Base-by-base conservation (phyloP, 257 asterid species). In the Eustoma russellianum region DNA sequence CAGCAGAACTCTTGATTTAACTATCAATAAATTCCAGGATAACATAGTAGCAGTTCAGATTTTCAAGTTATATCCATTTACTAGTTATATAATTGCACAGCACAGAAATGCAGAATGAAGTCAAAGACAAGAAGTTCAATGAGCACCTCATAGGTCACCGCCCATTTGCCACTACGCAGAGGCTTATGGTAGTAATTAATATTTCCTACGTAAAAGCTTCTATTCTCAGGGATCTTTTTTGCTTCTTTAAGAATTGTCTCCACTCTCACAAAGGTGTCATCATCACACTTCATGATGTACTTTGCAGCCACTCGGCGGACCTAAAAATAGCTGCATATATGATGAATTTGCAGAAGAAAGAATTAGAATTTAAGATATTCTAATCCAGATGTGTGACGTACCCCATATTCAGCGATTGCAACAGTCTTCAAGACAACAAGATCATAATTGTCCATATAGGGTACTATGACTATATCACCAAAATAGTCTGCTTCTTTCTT, bases 391-490 rank as follows among this genome's bases (percentile, higher is more conserved):
- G 3, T 5, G 30, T 24, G 44, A 57, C 93, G 67, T 73, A 91
- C 98, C 82, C 95, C 98, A 54, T 79, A 91, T 52, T 91, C 98
- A 50, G 91, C 87, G 49, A 91, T 86, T 69, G 98, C 94, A 56
- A 87, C 82, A 5, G 98, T 91, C 78, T 91, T 91, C 62, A 91
- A 71, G 41, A 91, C 98, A 57, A 91, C 96, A 34, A 91, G 96
- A 62, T 91, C 98, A 61, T 91, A 91, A 58, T 79, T 80, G 81
- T 91, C 98, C 82, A 91, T 70, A 61, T 86, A 91, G 0, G 95
- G 98, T n/a, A 91, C 91, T 41, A 86, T 77, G 47, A 91, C 87
- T 17, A 91, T 77, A 77, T 91, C 98, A 45, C 96, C 92, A n/a
- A 87, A 91, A 72, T 73, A 91, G 35, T 84, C 94, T 2, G 98